These are phyloP conservation scores for Saccharomyces paradoxus DNA, from an alignment of 805 yeast species.

Conservation along the genomic window DNA sequence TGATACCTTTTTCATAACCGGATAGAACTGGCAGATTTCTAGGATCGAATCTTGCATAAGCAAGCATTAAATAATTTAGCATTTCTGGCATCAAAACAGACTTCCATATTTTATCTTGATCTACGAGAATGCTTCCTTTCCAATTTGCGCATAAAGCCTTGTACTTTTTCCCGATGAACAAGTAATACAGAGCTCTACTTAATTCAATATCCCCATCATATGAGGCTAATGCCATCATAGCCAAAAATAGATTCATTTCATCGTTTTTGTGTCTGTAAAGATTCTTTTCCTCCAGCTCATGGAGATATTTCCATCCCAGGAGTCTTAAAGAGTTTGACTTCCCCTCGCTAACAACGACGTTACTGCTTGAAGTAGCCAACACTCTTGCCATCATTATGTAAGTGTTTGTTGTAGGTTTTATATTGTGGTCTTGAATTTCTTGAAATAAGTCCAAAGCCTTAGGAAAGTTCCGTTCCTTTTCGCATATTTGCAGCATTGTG, in stretches of 20 bases:
- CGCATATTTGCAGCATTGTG: slow-evolving; percentile 59
- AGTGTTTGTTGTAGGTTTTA: slow-evolving; percentile 17
- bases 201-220: slow-evolving; percentile 69
- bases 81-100: slow-evolving; percentile 32
- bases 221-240: slow-evolving; percentile 70
- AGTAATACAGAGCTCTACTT: slow-evolving; percentile 57
- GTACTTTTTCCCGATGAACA: slow-evolving; percentile 33
- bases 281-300: slow-evolving; percentile 45
- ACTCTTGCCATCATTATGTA: slow-evolving; percentile 18
- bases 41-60: slow-evolving; percentile 38
- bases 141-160: slow-evolving; percentile 6
- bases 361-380: slow-evolving; percentile 24
- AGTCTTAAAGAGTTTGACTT: slow-evolving; percentile 22
- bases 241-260: slow-evolving; percentile 31
- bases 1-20: slow-evolving; percentile 39
- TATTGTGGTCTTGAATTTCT: slow-evolving; percentile 45
- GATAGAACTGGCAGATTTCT: slow-evolving; percentile 31
- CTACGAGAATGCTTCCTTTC: slow-evolving; percentile 3
- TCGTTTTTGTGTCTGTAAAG: slow-evolving; percentile 2
- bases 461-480: slow-evolving; percentile 55
- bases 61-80: slow-evolving; percentile 40
- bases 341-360: slow-evolving; percentile 23
- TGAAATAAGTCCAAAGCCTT: slow-evolving; percentile 67
- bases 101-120: slow-evolving; percentile 13
- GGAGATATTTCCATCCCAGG: slow-evolving; percentile 70